Conservation (phyloP, 768 basidiomycete genomes). For the Hysterangium stoloniferum region DNA sequence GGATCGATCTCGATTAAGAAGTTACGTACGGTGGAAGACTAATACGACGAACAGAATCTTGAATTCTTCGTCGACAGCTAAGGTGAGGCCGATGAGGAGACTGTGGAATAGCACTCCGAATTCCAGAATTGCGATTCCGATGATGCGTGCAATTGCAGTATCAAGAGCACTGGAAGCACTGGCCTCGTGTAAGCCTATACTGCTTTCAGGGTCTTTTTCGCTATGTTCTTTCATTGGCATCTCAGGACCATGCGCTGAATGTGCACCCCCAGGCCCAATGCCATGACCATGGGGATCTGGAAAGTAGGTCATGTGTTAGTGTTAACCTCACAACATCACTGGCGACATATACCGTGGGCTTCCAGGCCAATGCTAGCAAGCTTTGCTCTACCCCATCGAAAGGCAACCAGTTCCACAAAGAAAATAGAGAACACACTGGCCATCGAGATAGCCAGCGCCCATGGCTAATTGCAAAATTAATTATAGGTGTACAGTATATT, state of each 20-base stretch:
- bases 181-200: conserved; percentile 7
- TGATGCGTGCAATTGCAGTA: conserved; percentile 54
- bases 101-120: conserved; percentile 90
- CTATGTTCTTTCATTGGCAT: conserved; percentile 16
- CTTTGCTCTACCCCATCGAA: conserved; percentile 75
- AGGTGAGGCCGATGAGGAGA: conserved; percentile 79
- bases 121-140: conserved; percentile 88
- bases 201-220: conserved; percentile 1
- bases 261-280: conserved; percentile 31
- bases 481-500: background rate
- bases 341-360: conserved; percentile 49
- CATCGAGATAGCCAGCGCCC: conserved; percentile 74
- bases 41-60: conserved; percentile 84
- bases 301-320: background rate
- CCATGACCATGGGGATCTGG: conserved; percentile 64
- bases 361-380: conserved; percentile 56
- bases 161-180: conserved; percentile 27
- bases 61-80: conserved; percentile 82
- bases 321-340: no score
- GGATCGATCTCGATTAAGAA: background rate
- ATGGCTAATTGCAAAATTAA: conserved; percentile 47
- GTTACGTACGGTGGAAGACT: conserved; percentile 78
- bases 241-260: conserved; percentile 69
- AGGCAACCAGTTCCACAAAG: conserved; percentile 76
- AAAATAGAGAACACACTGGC: conserved; percentile 79